These are phyloP conservation scores for Pythium vanterpoolii DNA, from an alignment of 352 stramenopile genomes.

Conservation along the genomic window DNA sequence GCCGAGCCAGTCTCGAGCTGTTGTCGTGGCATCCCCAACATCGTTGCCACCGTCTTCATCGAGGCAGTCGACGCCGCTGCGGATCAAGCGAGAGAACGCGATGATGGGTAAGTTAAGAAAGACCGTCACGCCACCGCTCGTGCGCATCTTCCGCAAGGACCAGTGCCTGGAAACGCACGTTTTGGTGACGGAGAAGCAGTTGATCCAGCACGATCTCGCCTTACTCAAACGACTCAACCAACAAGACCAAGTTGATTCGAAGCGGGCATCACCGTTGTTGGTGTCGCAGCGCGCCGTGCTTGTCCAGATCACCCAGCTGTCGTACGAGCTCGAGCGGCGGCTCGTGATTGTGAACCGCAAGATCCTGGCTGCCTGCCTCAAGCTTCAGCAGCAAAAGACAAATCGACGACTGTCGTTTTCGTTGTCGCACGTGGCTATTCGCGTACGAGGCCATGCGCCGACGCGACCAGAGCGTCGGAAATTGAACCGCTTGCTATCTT, in stretches of 20 bases:
- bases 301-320: conserved; percentile 48
- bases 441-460: conserved; percentile 43
- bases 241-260: conserved; percentile 2
- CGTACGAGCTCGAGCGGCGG: conserved; percentile 38
- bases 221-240: conserved; percentile 11
- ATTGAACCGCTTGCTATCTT: conserved; percentile 12
- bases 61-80: neutral
- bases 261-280: neutral
- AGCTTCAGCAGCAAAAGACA: conserved; percentile 29
- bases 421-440: conserved; percentile 32
- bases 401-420: conserved; percentile 25
- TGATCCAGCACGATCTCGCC: conserved; percentile 52
- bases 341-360: conserved; percentile 64
- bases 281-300: conserved; percentile 33
- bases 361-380: conserved; percentile 49
- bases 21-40: conserved; percentile 6
- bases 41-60: neutral
- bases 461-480: conserved; percentile 41
- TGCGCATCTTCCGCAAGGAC: conserved; percentile 59
- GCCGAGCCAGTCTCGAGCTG: conserved; percentile 30
- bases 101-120: conserved; percentile 10
- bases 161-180: conserved; percentile 40
- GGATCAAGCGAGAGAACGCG: conserved; percentile 8
- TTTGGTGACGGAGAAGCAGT: conserved; percentile 53
- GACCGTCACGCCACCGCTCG: conserved; percentile 28